phyloP scores from a whole-genome alignment of 176 grass and related monocot species.

The Rhipidocladum racemiflorum region DNA sequence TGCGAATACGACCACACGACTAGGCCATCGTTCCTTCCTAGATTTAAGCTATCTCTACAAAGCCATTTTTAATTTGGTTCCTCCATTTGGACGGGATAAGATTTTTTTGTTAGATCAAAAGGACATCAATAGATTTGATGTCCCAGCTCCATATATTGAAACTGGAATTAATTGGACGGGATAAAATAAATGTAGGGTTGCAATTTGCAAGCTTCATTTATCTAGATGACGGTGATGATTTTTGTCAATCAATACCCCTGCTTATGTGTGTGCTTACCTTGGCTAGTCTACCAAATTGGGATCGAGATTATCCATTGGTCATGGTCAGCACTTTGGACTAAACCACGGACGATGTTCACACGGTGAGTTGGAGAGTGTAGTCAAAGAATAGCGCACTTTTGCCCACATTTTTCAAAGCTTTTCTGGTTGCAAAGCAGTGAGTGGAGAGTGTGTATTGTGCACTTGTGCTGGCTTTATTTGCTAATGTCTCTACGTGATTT shows the following conservation, averaged over 20 bases:
- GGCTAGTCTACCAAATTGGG: neutral
- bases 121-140: no score
- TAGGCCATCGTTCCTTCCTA: no score
- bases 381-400: neutral
- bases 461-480: neutral
- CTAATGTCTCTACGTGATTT: neutral
- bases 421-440: neutral
- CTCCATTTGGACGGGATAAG: neutral
- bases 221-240: constrained; percentile 15
- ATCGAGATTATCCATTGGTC: neutral
- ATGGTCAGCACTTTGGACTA: constrained; percentile 24
- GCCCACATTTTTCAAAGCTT: neutral
- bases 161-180: no score
- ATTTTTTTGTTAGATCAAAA: no score
- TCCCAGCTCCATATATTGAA: no score
- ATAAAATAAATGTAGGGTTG: neutral
- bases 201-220: neutral
- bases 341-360: constrained; percentile 31
- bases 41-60: no score
- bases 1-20: no score
- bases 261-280: constrained; percentile 40
- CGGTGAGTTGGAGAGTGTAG: neutral
- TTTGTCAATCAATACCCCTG: neutral
- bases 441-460: neutral
- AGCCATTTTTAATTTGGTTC: neutral